phyloP scores from a whole-genome alignment of 208 protist genomes.

The Leishmania major region DNA sequence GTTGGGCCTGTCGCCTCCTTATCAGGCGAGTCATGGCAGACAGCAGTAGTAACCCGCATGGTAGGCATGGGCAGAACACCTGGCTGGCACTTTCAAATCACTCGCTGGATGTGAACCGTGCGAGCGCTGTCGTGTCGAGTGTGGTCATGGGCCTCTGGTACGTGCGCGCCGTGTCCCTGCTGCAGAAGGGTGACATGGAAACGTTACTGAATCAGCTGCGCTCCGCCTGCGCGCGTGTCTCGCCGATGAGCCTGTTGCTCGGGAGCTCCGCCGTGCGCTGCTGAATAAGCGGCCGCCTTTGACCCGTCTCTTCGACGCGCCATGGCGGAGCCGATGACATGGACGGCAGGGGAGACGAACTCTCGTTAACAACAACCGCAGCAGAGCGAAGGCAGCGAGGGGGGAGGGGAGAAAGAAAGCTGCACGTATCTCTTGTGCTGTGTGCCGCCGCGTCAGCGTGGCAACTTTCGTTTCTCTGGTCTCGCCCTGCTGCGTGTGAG shows the following conservation, averaged over 20 bases:
- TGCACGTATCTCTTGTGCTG: not conserved
- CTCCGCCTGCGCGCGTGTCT: slow-evolving; percentile 39
- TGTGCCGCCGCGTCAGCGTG: not conserved
- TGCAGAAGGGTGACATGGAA: slow-evolving; percentile 55
- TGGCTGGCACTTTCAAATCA: slow-evolving; percentile 31
- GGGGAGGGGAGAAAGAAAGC: not conserved
- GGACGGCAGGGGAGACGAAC: not conserved
- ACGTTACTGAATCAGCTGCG: slow-evolving; percentile 47
- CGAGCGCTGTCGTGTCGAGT: slow-evolving; percentile 45
- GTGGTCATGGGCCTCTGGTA: slow-evolving; percentile 63
- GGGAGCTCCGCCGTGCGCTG: slow-evolving; percentile 9
- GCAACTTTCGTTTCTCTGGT: not conserved
- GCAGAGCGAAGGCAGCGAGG: too few relatives aligned
- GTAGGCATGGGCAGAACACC: slow-evolving; percentile 22
- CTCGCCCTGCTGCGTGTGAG: not conserved
- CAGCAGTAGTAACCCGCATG: slow-evolving; percentile 2
- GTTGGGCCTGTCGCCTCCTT: slow-evolving; percentile 34
- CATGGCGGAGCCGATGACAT: not conserved
- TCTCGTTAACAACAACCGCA: not conserved
- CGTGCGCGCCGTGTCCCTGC: slow-evolving; percentile 51
- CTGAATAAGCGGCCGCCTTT: not conserved
- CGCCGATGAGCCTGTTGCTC: slow-evolving; percentile 47
- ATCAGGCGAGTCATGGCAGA: slow-evolving; percentile 41
- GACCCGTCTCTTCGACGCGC: not conserved
- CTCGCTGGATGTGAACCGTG: slow-evolving; percentile 31